Percentiles rank a stretch among this genome's conserved stretches.
These are phyloP conservation scores for Chenopodium formosanum DNA, from an alignment of 148 eudicot genomes.

Conservation along the genomic window DNA sequence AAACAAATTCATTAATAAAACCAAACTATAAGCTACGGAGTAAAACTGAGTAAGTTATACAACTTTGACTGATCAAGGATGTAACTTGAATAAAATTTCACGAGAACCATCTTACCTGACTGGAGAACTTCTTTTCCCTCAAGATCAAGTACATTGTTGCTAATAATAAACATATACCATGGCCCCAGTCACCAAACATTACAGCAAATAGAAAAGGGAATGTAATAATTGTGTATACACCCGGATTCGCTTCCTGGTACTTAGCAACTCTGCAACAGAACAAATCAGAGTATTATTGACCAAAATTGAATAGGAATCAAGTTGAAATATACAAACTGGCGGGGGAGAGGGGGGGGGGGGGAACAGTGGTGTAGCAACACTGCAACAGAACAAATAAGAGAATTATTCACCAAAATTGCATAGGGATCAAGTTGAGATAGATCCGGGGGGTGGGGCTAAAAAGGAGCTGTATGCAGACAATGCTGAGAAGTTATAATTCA, in stretches of 20 bases:
- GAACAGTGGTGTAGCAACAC: not conserved
- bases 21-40: too few species aligned
- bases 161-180: conserved; percentile 82
- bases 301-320: conserved; percentile 9
- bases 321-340: not conserved
- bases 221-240: conserved; percentile 71
- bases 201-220: conserved; percentile 93
- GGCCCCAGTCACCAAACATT: conserved; percentile 98
- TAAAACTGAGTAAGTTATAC: too few species aligned
- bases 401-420: too few species aligned
- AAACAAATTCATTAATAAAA: too few species aligned
- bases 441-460: not conserved
- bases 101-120: conserved; percentile 51
- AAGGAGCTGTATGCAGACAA: not conserved
- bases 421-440: too few species aligned
- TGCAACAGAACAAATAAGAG: too few species aligned
- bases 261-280: conserved; percentile 70
- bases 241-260: conserved; percentile 93
- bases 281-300: not conserved
- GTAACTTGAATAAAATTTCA: conserved; percentile 5
- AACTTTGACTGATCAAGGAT: not conserved
- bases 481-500: not conserved
- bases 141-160: conserved; percentile 63
- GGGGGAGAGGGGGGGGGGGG: not conserved
- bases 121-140: conserved; percentile 67